These are phyloP conservation scores for Cercospora berteroae DNA, from an alignment of 2,329 filamentous ascomycete species.

Conservation along the genomic window DNA sequence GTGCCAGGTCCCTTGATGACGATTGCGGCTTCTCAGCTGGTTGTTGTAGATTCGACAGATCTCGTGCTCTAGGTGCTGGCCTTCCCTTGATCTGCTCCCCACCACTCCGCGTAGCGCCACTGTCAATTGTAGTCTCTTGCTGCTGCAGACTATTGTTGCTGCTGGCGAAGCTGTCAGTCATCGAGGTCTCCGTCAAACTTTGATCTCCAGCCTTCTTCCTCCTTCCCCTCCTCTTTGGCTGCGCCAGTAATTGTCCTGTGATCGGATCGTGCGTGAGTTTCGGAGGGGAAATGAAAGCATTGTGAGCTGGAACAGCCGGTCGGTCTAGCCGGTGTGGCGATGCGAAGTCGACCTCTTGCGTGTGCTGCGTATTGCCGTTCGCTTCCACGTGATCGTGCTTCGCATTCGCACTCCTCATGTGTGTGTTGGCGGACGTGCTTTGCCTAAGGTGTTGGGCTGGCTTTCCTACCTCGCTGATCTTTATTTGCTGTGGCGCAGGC, in stretches of 20 bases:
- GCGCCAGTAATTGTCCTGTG: constrained; percentile 3
- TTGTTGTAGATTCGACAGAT: background rate
- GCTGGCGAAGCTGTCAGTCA: constrained; percentile 19
- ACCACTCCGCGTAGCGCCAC: background rate
- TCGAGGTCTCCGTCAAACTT: constrained; percentile 11
- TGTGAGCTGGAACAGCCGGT: background rate
- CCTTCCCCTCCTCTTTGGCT: constrained; percentile 14
- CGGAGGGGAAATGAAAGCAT: background rate
- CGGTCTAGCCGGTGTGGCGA: background rate
- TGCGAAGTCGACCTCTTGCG: background rate
- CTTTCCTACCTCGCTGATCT: constrained; percentile 2
- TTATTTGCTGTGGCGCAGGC: background rate
- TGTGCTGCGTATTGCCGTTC: background rate
- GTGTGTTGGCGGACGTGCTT: background rate
- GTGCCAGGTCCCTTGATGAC: background rate
- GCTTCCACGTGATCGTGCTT: background rate
- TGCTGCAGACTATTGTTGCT: constrained; percentile 12
- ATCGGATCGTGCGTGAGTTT: constrained; percentile 14
- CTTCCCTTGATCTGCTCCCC: background rate
- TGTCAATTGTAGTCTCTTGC: constrained; percentile 4
- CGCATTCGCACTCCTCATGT: constrained; percentile 10
- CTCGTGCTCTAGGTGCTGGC: background rate
- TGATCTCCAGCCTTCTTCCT: constrained; percentile 7
- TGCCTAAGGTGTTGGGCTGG: constrained; percentile 3
- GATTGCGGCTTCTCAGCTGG: background rate